These are phyloP conservation scores for Endocalyx cinctus DNA, from an alignment of 2,329 filamentous ascomycete species.

Conservation along the genomic window DNA sequence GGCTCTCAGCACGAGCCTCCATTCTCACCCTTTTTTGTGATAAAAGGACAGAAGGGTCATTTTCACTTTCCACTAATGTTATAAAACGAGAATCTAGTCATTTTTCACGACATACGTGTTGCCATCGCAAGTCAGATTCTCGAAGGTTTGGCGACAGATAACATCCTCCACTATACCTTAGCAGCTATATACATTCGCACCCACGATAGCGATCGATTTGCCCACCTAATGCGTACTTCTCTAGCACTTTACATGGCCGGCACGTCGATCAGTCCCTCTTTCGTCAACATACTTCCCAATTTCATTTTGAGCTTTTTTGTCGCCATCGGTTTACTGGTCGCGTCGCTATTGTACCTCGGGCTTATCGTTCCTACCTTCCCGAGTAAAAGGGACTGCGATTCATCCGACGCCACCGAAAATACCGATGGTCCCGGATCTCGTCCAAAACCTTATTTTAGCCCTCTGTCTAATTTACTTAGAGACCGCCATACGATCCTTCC, in stretches of 20 bases:
- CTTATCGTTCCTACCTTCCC: background rate
- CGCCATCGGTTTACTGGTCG: constrained; percentile 7
- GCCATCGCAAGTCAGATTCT: constrained; percentile 11
- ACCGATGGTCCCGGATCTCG: no score
- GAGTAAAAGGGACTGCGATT: background rate
- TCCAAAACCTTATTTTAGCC: background rate
- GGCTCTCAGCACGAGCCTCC: no score
- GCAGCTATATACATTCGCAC: constrained; percentile 6
- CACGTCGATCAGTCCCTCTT: constrained; percentile 8
- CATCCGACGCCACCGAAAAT: no score
- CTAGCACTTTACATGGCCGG: constrained; percentile 13
- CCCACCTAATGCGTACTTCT: constrained; percentile 9
- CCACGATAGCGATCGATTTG: background rate
- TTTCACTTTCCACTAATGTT: no score
- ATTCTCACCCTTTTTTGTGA: no score
- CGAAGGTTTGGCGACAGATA: constrained; percentile 15
- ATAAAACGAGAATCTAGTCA: no score
- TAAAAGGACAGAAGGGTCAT: no score
- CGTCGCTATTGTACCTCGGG: constrained; percentile 7
- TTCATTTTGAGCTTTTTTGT: constrained; percentile 9
- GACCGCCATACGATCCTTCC: background rate
- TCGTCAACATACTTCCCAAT: constrained; percentile 7
- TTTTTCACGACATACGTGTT: no score
- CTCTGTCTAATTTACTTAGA: background rate
- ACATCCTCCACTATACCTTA: constrained; percentile 13